Conservation (phyloP, 2,329 filamentous ascomycete genomes). For the Neofusicoccum cordaticola region DNA sequence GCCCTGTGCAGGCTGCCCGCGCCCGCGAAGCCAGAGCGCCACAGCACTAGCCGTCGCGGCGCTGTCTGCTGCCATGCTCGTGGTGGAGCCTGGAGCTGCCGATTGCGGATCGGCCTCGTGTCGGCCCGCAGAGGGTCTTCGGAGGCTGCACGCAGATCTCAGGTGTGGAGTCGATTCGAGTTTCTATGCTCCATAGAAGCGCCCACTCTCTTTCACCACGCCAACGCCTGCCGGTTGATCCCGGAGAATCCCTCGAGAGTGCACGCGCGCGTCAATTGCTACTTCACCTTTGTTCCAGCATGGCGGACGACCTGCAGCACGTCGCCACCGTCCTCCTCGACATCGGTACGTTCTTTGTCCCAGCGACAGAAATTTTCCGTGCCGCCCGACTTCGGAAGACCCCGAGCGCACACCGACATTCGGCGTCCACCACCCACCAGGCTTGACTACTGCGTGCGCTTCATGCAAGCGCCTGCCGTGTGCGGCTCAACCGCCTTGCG, state of each 20-base stretch:
- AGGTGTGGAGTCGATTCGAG: conserved; percentile 14
- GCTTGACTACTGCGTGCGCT: neutral
- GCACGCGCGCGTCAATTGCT: neutral
- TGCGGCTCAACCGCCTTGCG: conserved; percentile 14
- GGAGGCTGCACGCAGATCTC: conserved; percentile 2
- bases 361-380: conserved; percentile 14
- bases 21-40: neutral
- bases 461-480: conserved; percentile 3
- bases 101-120: conserved; percentile 16
- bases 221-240: conserved; percentile 2
- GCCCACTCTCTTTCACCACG: conserved; percentile 12
- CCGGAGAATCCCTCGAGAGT: conserved; percentile 12
- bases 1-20: neutral
- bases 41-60: neutral
- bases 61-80: neutral
- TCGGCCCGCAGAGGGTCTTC: conserved; percentile 17
- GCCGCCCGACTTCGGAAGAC: conserved; percentile 9
- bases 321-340: conserved; percentile 50
- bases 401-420: neutral
- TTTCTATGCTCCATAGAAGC: conserved; percentile 8
- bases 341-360: conserved; percentile 51
- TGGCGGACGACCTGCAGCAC: conserved; percentile 25
- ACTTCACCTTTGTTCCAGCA: conserved; percentile 16
- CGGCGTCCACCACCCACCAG: neutral
- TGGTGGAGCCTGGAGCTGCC: neutral